A percentile compares a stretch with the other conserved stretches of the same genome.
Evolutionary conservation across 2,329 filamentous ascomycete species (phyloP).

Genomic region (Monosporascus ibericus): DNA sequence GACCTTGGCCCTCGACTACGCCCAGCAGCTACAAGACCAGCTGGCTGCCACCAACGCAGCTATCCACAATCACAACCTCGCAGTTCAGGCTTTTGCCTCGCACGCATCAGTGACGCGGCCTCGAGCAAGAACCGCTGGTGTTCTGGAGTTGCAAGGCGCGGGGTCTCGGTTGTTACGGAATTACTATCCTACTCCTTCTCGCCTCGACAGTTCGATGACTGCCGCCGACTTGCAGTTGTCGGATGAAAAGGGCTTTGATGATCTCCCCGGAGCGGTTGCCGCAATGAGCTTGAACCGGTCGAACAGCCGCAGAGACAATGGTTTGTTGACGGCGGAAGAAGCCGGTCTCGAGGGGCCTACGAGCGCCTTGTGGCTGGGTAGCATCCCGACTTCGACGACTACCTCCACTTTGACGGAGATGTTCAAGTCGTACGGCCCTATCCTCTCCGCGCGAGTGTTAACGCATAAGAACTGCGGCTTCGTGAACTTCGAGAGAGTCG

Average conservation of each 20-base stretch:
- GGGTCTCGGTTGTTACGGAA: conserved; percentile 58
- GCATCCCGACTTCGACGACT: conserved; percentile 94
- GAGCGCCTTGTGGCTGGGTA: conserved; percentile 91
- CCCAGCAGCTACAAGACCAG: conserved; percentile 56
- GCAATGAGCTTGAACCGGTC: conserved; percentile 66
- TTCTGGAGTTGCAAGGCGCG: conserved; percentile 67
- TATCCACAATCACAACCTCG: conserved; percentile 87
- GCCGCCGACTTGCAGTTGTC: conserved; percentile 68
- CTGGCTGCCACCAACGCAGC: conserved; percentile 59
- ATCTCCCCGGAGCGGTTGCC: conserved; percentile 75
- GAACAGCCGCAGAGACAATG: conserved; percentile 56
- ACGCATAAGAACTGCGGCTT: conserved; percentile 99
- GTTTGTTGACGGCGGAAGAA: conserved; percentile 67
- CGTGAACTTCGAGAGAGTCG: conserved; percentile 89
- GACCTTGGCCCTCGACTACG: conserved; percentile 48
- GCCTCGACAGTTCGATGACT: conserved; percentile 69
- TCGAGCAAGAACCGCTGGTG: conserved; percentile 83
- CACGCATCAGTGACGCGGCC: conserved; percentile 78
- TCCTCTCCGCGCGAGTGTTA: conserved; percentile 84
- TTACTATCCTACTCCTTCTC: conserved; percentile 68
- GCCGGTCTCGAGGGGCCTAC: conserved; percentile 82
- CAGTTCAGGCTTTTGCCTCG: conserved; percentile 76
- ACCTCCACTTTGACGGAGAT: conserved; percentile 92
- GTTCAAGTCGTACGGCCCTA: conserved; percentile 87
- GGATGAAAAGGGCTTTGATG: conserved; percentile 73